Evolutionary conservation across 768 basidiomycete genomes (phyloP).

Genomic region (Amanita molliuscula): DNA sequence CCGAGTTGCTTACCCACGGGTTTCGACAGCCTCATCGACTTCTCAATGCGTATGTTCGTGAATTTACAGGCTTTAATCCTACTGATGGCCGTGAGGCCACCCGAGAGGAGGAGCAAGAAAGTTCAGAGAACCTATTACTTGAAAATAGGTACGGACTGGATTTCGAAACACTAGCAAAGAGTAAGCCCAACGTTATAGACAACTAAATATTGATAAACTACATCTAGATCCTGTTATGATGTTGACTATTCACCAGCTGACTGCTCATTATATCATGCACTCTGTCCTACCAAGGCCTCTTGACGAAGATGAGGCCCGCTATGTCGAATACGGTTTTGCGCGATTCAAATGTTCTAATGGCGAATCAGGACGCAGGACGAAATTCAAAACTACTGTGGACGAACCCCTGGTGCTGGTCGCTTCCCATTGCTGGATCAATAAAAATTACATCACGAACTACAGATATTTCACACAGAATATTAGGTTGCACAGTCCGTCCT

Average conservation of each 20-base stretch:
- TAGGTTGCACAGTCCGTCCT: conserved; percentile 14
- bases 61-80: conserved; percentile 27
- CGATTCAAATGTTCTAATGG: conserved; percentile 22
- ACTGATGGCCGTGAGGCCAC: conserved; percentile 23
- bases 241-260: conserved; percentile 6
- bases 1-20: conserved; percentile 27
- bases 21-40: conserved; percentile 29
- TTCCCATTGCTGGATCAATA: conserved; percentile 30
- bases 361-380: not conserved
- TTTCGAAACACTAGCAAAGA: conserved; percentile 31
- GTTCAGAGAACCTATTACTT: conserved; percentile 3
- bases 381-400: conserved; percentile 18
- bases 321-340: conserved; percentile 35
- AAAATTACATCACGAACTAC: conserved; percentile 23
- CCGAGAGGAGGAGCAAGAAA: conserved; percentile 16
- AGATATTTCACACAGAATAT: conserved; percentile 28
- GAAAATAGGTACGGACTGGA: conserved; percentile 20
- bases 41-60: conserved; percentile 29
- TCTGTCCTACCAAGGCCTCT: conserved; percentile 24
- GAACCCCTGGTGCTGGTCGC: conserved; percentile 36
- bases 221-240: conserved; percentile 7
- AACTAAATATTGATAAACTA: conserved; percentile 29
- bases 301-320: conserved; percentile 27
- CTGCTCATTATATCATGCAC: conserved; percentile 31
- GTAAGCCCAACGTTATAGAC: conserved; percentile 23